Evolutionary conservation across 352 stramenopile species (phyloP).

Genomic region (Phytophthora quininea): DNA sequence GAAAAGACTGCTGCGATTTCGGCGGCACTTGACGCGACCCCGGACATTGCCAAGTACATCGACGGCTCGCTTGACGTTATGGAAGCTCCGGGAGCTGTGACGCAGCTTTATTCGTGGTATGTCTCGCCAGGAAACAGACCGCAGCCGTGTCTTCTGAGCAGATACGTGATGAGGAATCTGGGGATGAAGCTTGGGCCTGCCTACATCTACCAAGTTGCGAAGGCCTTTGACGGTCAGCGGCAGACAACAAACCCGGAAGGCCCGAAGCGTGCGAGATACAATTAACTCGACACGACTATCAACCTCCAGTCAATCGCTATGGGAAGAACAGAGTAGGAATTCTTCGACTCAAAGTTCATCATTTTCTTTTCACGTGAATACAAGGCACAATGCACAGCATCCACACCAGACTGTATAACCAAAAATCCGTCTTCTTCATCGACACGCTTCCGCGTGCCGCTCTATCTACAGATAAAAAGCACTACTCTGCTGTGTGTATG

Average conservation of each 20-base stretch:
- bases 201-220: not conserved
- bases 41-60: not conserved
- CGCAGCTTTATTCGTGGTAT: not conserved
- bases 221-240: not conserved
- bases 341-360: no score
- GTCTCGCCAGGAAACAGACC: not conserved
- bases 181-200: not conserved
- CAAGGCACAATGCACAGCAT: not conserved
- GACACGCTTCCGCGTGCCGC: constrained; percentile 22
- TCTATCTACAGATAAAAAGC: constrained; percentile 34
- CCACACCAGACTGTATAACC: constrained; percentile 27
- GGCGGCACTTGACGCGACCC: not conserved
- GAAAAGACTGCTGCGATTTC: not conserved
- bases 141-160: not conserved
- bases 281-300: not conserved
- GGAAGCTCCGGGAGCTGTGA: not conserved
- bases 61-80: not conserved
- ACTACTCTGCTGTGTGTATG: constrained; percentile 23
- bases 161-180: not conserved
- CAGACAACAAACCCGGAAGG: not conserved
- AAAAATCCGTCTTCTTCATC: constrained; percentile 23
- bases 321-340: no score
- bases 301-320: no score
- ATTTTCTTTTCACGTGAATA: not conserved
- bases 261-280: not conserved